phyloP scores from a whole-genome alignment of 441 rosid species.

The Euphorbia celastroides region DNA sequence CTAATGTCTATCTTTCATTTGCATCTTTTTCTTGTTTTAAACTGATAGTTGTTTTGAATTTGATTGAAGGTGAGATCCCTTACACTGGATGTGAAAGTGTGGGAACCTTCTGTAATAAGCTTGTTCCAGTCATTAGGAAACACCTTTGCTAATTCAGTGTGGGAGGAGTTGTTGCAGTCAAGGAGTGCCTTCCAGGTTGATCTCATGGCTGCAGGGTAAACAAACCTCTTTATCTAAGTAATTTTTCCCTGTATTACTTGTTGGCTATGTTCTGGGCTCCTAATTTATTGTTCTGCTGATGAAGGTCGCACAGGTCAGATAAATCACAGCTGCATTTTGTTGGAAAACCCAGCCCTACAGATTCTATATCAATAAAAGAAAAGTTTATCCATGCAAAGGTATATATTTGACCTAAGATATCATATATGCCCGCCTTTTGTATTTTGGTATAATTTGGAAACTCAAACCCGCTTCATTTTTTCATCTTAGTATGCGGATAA shows the following conservation, averaged over 20 bases:
- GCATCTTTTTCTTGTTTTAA: conserved; percentile 13
- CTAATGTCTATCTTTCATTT: neutral
- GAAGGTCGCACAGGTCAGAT: conserved; percentile 56
- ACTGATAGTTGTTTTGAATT: conserved; percentile 21
- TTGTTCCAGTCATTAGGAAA: conserved; percentile 98
- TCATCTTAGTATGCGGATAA: conserved; percentile 85
- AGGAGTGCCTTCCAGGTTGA: conserved; percentile 75
- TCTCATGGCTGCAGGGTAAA: conserved; percentile 61
- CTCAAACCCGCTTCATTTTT: conserved; percentile 11
- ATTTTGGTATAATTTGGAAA: neutral
- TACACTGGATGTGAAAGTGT: conserved; percentile 93
- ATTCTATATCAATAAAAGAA: conserved; percentile 89
- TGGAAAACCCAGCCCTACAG: conserved; percentile 65
- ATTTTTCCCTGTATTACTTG: conserved; percentile 10
- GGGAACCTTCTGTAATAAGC: conserved; percentile 96
- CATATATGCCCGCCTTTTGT: neutral
- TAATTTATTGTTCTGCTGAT: conserved; percentile 28
- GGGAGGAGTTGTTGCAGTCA: conserved; percentile 94
- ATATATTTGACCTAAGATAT: conserved; percentile 6
- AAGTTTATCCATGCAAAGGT: conserved; percentile 99
- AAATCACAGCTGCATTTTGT: conserved; percentile 54
- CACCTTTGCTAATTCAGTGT: conserved; percentile 86
- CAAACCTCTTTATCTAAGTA: conserved; percentile 14
- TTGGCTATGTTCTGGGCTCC: conserved; percentile 17
- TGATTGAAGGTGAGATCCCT: conserved; percentile 88